Evolutionary conservation across 2,329 filamentous ascomycete genomes (phyloP).

Genomic region (Fusarium mexicanum): DNA sequence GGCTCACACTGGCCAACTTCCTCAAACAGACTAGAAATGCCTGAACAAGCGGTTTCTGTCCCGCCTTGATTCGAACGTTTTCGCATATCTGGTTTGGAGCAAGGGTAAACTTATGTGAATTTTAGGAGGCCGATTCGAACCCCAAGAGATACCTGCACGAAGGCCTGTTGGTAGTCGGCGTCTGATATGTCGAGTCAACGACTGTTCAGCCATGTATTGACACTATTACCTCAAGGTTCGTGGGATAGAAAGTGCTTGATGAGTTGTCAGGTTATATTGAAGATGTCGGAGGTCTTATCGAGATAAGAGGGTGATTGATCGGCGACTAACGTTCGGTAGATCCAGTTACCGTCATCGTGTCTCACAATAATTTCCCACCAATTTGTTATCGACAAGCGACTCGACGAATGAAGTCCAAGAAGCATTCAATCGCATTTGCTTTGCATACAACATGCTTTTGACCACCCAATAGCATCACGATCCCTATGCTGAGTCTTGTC

Average conservation of each 20-base stretch:
- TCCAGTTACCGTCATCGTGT: neutral
- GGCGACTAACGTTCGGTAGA: neutral
- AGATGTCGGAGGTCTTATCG: neutral
- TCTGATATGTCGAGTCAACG: neutral
- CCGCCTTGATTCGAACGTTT: no score
- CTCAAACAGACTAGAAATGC: accelerated
- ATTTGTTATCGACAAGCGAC: neutral
- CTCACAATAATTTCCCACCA: neutral
- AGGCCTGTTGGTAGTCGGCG: no score
- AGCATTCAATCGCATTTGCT: no score
- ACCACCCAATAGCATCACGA: neutral
- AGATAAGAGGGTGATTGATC: neutral
- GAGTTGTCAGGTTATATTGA: neutral
- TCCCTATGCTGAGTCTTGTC: neutral
- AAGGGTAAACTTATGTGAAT: no score
- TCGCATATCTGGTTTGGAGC: no score
- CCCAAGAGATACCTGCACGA: neutral
- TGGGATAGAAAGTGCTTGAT: neutral
- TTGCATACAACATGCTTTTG: no score
- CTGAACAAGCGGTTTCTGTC: neutral
- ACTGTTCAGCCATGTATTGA: accelerated
- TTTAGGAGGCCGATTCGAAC: no score
- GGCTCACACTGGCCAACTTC: neutral
- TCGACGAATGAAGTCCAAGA: neutral
- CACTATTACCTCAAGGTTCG: accelerated